Conservation (phyloP, 192 early-diverging fungal species). For the Chytriomyces sp. region DNA sequence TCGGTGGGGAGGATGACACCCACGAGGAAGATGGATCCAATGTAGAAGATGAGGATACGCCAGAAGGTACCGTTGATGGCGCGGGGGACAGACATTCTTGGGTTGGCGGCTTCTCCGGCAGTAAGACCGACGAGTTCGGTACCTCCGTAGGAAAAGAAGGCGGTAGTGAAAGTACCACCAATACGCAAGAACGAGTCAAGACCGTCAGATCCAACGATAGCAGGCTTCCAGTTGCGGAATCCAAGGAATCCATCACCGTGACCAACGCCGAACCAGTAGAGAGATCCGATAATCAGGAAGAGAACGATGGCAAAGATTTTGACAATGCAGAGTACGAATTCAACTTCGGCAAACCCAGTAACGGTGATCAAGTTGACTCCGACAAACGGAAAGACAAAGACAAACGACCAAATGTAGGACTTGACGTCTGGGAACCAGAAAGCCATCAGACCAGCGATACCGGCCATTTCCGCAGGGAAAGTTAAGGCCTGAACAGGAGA, state of each 20-base stretch:
- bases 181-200: conserved; percentile 51
- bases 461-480: conserved; percentile 69
- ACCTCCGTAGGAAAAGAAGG: conserved; percentile 65
- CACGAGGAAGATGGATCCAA: conserved; percentile 68
- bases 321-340: conserved; percentile 80
- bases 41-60: conserved; percentile 80
- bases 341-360: conserved; percentile 69
- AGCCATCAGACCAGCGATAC: conserved; percentile 74
- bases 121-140: conserved; percentile 80
- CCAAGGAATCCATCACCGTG: conserved; percentile 51
- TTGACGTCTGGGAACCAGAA: conserved; percentile 60
- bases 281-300: conserved; percentile 81
- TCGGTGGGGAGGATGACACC: conserved; percentile 73
- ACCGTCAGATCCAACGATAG: neutral
- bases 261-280: conserved; percentile 61
- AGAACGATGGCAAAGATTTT: conserved; percentile 82
- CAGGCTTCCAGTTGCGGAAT: conserved; percentile 49
- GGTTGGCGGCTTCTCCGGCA: conserved; percentile 86
- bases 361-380: conserved; percentile 67
- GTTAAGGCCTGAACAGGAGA: neutral
- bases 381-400: conserved; percentile 61
- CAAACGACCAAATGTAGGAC: conserved; percentile 49
- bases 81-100: conserved; percentile 53
- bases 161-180: conserved; percentile 71
- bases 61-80: conserved; percentile 66